Evolutionary conservation across 306 rosid species (phyloP), one percentile per base, ranked within the genome.

Genomic region (Betula pendula): DNA sequence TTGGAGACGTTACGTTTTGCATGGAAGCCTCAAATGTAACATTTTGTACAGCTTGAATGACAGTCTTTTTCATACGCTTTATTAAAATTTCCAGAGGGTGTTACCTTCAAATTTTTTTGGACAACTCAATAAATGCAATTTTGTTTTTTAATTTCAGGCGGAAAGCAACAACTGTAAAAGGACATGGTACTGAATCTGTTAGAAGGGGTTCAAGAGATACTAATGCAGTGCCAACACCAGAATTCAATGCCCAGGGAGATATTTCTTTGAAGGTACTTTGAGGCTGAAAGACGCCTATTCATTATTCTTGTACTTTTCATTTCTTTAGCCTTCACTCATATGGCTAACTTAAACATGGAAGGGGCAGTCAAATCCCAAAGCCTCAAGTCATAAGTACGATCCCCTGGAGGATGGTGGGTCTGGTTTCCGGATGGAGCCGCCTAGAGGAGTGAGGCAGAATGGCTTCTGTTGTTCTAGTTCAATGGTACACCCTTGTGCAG

Each of bases 101-200:
- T 12, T 63, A 55, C 73, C 27, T 2, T 14, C 29, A 48, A 27
- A 49, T 19, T 56, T 24, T 25, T 67, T 73, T 17, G 22, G 50
- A 19, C 51, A 29, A 58, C 24, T 31, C 35, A 27, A 40, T 66
- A 51, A 22, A 52, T 19, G 27, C 35, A 49, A 8, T 55, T 60
- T 59, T 22, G 51, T 62, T 10, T 71, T 49, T 75, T 60, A 19
- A 17, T 81, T 83, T 76, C 84, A 95, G 98, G 81, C 82, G 79
- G 83, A 90, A 87, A 35, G 83, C 68, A 2, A 91, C 83, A 68
- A 80, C 81, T 52, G 82, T 79, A 24, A 88, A 84, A 79, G 89
- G 87, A 47, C 86, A 83, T 2, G 90, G 85, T 53, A 89, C 93
- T 1, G 89, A 79, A 80, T 88, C 92, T 29, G 96, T 84, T 44